phyloP scores from a whole-genome alignment of 2,329 filamentous ascomycete genomes.

The Aureobasidium sp. region DNA sequence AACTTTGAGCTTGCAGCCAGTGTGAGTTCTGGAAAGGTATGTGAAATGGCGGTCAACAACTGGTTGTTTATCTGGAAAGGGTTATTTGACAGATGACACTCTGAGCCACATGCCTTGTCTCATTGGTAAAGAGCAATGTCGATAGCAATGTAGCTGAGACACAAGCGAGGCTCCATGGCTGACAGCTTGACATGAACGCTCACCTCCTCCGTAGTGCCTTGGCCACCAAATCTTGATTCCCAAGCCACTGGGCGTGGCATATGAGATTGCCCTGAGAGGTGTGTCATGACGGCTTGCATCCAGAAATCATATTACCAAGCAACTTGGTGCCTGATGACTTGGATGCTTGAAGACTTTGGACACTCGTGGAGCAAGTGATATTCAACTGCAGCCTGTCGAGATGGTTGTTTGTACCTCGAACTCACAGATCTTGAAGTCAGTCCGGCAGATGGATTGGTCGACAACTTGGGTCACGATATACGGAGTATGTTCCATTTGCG shows the following conservation, averaged over 20 bases:
- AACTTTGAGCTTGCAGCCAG: background rate
- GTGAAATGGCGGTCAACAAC: background rate
- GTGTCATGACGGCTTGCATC: background rate
- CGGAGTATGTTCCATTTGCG: background rate
- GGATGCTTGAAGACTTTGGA: background rate
- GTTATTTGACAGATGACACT: background rate
- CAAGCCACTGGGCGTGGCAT: background rate
- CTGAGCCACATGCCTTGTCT: background rate
- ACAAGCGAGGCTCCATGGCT: background rate
- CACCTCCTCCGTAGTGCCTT: background rate
- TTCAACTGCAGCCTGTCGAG: background rate
- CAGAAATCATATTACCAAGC: too few species aligned
- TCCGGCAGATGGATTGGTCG: background rate
- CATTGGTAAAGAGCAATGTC: background rate
- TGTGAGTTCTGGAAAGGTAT: background rate
- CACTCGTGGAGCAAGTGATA: background rate
- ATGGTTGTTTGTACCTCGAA: background rate
- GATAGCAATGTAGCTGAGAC: background rate
- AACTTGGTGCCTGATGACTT: background rate
- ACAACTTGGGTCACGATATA: background rate
- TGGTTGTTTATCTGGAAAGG: background rate
- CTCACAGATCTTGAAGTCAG: background rate
- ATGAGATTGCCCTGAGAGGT: background rate
- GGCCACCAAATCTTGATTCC: slow-evolving; percentile 6
- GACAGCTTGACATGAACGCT: slow-evolving; percentile 7